Base-by-base conservation (phyloP, 1,139 yeast genomes). In the Zygosaccharomyces pseudobailii region DNA sequence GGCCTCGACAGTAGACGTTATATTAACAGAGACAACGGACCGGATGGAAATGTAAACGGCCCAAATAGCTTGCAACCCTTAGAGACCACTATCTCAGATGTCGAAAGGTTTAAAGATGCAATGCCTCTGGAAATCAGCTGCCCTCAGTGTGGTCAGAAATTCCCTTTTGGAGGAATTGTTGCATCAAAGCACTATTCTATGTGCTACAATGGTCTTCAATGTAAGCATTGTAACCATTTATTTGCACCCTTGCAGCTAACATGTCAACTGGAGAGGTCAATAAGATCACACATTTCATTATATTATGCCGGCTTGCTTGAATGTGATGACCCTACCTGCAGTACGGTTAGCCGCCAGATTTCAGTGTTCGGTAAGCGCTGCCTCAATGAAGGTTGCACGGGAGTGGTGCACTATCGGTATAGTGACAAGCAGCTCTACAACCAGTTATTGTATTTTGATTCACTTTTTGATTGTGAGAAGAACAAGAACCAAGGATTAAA, bases 291-390 rank as follows among this genome's bases (percentile, higher is more conserved):
- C 55, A 81, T 92, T 43, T 74, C 90, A 0, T 66, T 75, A 35
- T 94, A 90, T 67, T 94, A 94, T 63, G 82, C 87, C 17, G 94
- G 92, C 4, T 83, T 95, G 90, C 71, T 89, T 36, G 71, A 69
- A 0, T 94, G 99, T 69, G 94, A 86, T 63, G 97, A 90, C 57
- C 66, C 80, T 2, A 79, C 94, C 0, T 94, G 99, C 71, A 89
- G 87, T 46, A 38, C 23, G 22, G 74, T 76, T 20, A 90, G 97
- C 0, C 76, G 97, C 53, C 96, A 90, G 62, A 76, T 92, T 22
- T 82, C 92, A 10, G 97, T 90, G 3, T 89, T 87, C 61, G 97
- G 97, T 51, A 82, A 81, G 57, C 75, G 94, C 56, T 92, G 98
- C 69, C 74, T 89, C 50, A 44, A 66, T 67, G 51, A 76, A 75